Base-by-base conservation (phyloP, 192 early-diverging fungal genomes). In the Coemansia sp. region DNA sequence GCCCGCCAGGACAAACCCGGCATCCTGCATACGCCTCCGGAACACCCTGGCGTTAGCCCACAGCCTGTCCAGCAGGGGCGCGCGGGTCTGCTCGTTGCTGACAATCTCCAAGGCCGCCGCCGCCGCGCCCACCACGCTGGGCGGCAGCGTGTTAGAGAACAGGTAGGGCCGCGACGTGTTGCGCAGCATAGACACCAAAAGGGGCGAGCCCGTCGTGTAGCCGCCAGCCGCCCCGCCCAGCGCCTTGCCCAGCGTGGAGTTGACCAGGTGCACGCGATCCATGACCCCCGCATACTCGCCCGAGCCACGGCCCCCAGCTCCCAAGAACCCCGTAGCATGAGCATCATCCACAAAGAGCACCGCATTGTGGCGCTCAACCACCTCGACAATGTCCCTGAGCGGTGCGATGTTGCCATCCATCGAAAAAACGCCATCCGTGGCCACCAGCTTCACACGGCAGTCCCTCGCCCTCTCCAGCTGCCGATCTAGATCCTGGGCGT, bases 331-430 rank as follows among this genome's bases (percentile, higher is more conserved):
- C 23, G 91, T 82, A 9, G 89, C 89, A 26, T 89, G 83, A n/a
- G 81, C 84, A 46, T 92, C 91, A 61, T 92, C 91, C 14, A 92
- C 79, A 67, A 92, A 84, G 51, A 91, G 78, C 5, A 90, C 76
- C 61, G 86, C 91, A 62, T 85, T 84, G 78, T 91, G 89, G 65
- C 86, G 74, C 37, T 90, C 82, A 53, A 87, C 91, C 48, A 92
- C 75, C 23, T 86, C 89, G 46, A 89, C 78, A 64, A 92, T 72
- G 11, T 84, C 67, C 3, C 84, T 82, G 9, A 92, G 82, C 23
- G 87, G 84, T 40, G 86, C 86, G 56, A 92, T 88, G 9, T 84
- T 83, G 31, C 89, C 91, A 66, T 84, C 74, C 77, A 89, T 87
- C 40, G 76, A 83, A 56, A 87, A 92, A 18, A 92, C 74, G 13